These are phyloP conservation scores for Colletotrichum musicola DNA, from an alignment of 2,329 filamentous ascomycete genomes.

Conservation along the genomic window DNA sequence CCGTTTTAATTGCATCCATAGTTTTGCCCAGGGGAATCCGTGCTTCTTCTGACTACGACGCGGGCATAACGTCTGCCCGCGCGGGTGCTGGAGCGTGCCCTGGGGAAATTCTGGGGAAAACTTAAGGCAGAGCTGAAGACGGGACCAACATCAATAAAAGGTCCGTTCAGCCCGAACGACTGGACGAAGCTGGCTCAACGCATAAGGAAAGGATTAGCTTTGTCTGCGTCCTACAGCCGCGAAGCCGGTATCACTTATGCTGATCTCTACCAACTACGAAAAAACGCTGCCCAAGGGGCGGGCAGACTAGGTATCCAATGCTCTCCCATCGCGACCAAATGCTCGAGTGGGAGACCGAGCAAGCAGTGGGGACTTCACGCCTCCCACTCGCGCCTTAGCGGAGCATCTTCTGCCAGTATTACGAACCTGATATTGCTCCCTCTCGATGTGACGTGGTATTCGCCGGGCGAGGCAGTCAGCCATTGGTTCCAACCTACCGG, in stretches of 20 bases:
- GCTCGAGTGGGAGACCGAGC: no score
- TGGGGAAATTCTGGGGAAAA: constrained; percentile 9
- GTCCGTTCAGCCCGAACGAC: background rate
- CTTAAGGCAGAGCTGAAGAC: background rate
- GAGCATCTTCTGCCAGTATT: no score
- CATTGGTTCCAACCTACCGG: background rate
- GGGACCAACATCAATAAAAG: background rate
- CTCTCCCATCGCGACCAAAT: no score
- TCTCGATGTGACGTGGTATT: background rate
- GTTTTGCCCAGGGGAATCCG: constrained; percentile 3
- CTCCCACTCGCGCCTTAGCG: no score
- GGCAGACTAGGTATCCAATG: no score
- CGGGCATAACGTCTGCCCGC: constrained; percentile 13
- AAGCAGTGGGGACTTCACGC: no score
- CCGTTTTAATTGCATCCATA: constrained; percentile 21
- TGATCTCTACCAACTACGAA: background rate
- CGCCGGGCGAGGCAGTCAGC: background rate
- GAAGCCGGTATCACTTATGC: constrained; percentile 11
- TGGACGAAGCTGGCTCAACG: background rate
- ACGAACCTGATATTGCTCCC: background rate
- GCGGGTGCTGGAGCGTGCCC: constrained; percentile 9
- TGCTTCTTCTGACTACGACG: background rate
- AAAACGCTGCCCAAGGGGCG: background rate
- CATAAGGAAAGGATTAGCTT: background rate
- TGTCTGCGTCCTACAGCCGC: background rate